Base-by-base conservation (phyloP, 129 eudicot genomes). In the Arctium minus region DNA sequence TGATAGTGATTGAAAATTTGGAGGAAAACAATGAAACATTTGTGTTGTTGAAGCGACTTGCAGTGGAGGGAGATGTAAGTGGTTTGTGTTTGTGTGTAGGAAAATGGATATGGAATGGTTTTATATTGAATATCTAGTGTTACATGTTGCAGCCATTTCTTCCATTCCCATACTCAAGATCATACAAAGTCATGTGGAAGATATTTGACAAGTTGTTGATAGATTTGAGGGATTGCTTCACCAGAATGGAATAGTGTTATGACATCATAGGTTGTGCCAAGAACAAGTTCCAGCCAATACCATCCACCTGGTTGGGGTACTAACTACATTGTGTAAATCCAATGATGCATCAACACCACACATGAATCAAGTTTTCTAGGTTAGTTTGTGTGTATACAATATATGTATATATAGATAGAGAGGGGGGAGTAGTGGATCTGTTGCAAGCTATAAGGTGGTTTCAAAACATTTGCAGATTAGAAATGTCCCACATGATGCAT, bases 261-360 rank as follows among this genome's bases (percentile, higher is more conserved):
- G 91, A 91, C 71, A 74, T 91, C 35, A 76, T 91, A 87, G 87
- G 87, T 40, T 64, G 77, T 70, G 92, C 95, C 56, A 91, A 91
- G 82, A 87, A 84, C 17, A 89, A 80, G 39, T 91, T 91, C 77
- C 91, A 85, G 87, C 91, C 87, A 11, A 83, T 91, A 42, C 95
- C 95, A 10, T 53, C 95, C 53, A 81, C 89, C 37, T 91, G 95
- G 95, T 78, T 91, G 37, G 95, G 95, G 31, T 89, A 80, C 87
- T 91, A 87, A 74, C 50, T 53, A 50, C 64, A 22, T 13, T 2
- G 64, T 53, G 22, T 12, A 13, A 53, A 42, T 42, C 12, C 50
- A 42, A 42, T 42, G 50, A 56, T 56, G 67, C 67, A 56, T 56
- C 67, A 56, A 53, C 64, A 17, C 67, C 67, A 56, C 27, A 39